Evolutionary conservation across 2,329 filamentous ascomycete genomes (phyloP), one percentile per base, ranked within the genome.

Genomic region (Hymenoscyphus scutula): DNA sequence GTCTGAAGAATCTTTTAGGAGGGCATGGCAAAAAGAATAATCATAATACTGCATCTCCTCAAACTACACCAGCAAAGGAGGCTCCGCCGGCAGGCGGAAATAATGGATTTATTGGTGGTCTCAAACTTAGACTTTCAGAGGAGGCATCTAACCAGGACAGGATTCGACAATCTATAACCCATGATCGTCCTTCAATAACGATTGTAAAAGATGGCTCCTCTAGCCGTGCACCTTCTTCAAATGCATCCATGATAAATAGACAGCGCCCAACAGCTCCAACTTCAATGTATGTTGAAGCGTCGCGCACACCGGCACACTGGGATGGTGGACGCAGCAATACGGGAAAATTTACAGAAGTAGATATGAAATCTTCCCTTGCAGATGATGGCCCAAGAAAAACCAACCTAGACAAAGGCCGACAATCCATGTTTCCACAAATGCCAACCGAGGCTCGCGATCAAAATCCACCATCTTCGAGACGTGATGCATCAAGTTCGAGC

Each of bases 91-190:
- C 64, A 25, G 59, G 34, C 54, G 62, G 59, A 7, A 48, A 56
- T n/a, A 58, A 58, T 54, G 69, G 66, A 6, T 74, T 74, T 45
- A 71, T 73, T 51, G 73, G 72, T 19, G 73, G 73, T 29, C 48
- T 74, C 10, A 74, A 73, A 58, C 66, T 74, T 1, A 67, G 69
- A 53, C 64, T 70, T 30, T 68, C 66, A 6, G 65, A 69, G 54
- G 68, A 71, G 48, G 63, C 60, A n/a, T 53, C 61, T 30, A 53
- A 63, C 8, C 68, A 70, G 56, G 63, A 70, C 7, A 63, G 45
- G 17, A 62, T 65, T 45, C 62, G 61, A 41, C 53, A 64, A 30
- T 51, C 34, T 53, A 27, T 41, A 15, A 53, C 61, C 53, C 25
- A 58, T 32, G 37, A 58, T 23, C 56, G 56, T 2, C 37, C 56